Evolutionary conservation across 148 eudicot genomes (phyloP).

Genomic region (Pouteria glomerata): DNA sequence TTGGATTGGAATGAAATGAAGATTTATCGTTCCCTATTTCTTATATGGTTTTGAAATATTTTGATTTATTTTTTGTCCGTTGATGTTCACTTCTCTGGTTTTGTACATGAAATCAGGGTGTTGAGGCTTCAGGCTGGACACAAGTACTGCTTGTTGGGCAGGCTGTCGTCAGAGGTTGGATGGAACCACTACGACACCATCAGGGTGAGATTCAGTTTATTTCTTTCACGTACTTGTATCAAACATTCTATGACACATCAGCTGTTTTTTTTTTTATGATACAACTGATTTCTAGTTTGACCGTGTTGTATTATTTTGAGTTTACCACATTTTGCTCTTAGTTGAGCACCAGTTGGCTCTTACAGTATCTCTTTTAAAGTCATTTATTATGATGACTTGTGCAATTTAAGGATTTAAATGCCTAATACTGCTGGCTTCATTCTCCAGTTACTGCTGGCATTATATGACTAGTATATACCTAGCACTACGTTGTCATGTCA

Average conservation of each 20-base stretch:
- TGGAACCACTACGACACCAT: slow-evolving; percentile 79
- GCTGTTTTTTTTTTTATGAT: no score
- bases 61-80: background rate
- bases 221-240: background rate
- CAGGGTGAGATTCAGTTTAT: slow-evolving; percentile 28
- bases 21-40: background rate
- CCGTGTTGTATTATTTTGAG: no score
- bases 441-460: no score
- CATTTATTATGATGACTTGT: no score
- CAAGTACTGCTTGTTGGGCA: slow-evolving; percentile 65
- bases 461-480: no score
- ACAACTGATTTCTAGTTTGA: no score
- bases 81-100: background rate
- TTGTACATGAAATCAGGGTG: slow-evolving; percentile 31
- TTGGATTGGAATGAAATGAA: background rate
- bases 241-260: background rate
- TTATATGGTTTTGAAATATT: background rate
- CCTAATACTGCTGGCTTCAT: no score
- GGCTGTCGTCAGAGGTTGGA: slow-evolving; percentile 66
- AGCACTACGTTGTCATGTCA: no score
- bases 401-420: no score
- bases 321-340: no score
- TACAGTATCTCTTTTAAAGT: no score
- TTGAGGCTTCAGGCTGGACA: slow-evolving; percentile 76
- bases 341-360: no score